A percentile compares a stretch with the other conserved stretches of the same genome.
Conservation (phyloP, 345 rosid species). For the Limnanthes douglasii region DNA sequence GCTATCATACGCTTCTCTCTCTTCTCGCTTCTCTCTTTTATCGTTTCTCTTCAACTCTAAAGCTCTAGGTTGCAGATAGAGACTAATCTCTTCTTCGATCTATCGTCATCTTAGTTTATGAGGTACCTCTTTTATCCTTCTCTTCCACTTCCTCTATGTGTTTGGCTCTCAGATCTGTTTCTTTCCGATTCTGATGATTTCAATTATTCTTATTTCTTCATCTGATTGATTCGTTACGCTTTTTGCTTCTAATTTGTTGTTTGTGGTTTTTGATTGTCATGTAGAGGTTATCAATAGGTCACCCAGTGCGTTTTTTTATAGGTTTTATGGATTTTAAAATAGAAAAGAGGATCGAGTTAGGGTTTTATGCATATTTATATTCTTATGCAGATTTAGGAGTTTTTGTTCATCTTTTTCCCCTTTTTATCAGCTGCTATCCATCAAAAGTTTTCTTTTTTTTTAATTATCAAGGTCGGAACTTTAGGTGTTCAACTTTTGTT, state of each 20-base stretch:
- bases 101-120: constrained; percentile 26
- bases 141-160: background rate
- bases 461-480: too few relatives aligned
- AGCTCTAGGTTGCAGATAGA: too few relatives aligned
- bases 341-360: too few relatives aligned
- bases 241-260: constrained; percentile 1
- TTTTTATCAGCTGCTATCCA: too few relatives aligned
- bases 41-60: too few relatives aligned
- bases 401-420: background rate
- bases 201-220: background rate
- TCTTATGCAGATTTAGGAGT: background rate
- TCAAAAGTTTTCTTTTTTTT: too few relatives aligned
- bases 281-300: background rate
- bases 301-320: background rate
- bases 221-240: background rate
- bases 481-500: too few relatives aligned
- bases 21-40: too few relatives aligned
- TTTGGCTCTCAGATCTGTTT: constrained; percentile 1
- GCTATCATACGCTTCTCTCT: too few relatives aligned
- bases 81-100: constrained; percentile 13
- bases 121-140: constrained; percentile 10
- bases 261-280: constrained; percentile 1
- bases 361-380: background rate
- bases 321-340: background rate
- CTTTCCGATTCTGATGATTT: background rate